phyloP scores from a whole-genome alignment of 2,329 filamentous ascomycete genomes.

The Stagonosporopsis vannaccii region DNA sequence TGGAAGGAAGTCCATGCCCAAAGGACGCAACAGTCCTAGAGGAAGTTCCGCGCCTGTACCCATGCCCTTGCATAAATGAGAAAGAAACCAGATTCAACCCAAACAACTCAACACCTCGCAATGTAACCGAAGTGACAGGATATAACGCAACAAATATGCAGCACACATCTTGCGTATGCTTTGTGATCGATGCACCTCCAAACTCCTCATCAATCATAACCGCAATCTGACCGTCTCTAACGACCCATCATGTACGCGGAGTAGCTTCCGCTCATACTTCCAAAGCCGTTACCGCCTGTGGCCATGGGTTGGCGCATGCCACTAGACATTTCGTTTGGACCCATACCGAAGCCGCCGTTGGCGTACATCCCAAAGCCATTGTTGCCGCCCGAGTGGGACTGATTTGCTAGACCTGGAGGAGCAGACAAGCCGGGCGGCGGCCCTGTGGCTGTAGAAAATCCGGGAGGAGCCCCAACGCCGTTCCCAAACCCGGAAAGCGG shows the following conservation, averaged over 20 bases:
- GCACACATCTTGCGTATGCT: conserved; percentile 41
- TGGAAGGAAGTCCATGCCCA: conserved; percentile 50
- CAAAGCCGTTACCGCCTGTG: conserved; percentile 43
- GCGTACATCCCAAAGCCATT: conserved; percentile 48
- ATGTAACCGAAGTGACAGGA: conserved; percentile 52
- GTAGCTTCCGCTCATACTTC: conserved; percentile 41
- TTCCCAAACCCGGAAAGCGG: conserved; percentile 66
- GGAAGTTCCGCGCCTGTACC: conserved; percentile 49
- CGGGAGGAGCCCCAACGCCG: conserved; percentile 60
- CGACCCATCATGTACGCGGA: conserved; percentile 52
- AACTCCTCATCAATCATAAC: conserved; percentile 50
- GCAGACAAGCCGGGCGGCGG: conserved; percentile 82
- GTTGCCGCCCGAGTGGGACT: conserved; percentile 38
- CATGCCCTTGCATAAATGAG: conserved; percentile 50
- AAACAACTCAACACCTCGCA: conserved; percentile 50
- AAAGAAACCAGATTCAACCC: conserved; percentile 41
- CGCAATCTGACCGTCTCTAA: conserved; percentile 34
- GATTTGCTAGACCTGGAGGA: conserved; percentile 71
- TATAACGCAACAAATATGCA: conserved; percentile 48
- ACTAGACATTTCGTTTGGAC: conserved; percentile 44
- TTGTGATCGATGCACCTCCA: conserved; percentile 40
- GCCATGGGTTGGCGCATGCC: conserved; percentile 45
- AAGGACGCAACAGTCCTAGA: conserved; percentile 42
- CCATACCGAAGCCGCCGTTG: conserved; percentile 48
- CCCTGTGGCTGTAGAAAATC: conserved; percentile 72